A percentile compares a stretch with the other conserved stretches of the same genome.
phyloP scores from a whole-genome alignment of 805 yeast genomes.

The Teunomyces kruisii region DNA sequence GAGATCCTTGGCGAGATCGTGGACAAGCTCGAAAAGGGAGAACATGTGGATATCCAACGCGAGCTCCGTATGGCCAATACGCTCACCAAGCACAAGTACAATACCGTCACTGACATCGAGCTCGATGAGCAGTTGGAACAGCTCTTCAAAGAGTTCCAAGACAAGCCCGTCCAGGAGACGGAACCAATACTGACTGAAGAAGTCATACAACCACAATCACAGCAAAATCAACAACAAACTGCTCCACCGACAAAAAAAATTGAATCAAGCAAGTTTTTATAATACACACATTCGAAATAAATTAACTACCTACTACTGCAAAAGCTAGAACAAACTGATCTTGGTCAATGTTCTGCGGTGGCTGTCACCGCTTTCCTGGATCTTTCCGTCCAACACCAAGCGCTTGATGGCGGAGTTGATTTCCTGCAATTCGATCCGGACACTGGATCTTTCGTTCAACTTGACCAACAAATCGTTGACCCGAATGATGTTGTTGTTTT shows the following conservation, averaged over 20 bases:
- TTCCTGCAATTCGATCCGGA: conserved; percentile 68
- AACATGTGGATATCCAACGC: conserved; percentile 41
- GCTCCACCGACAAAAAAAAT: neutral
- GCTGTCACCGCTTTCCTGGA: conserved; percentile 71
- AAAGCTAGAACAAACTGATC: conserved; percentile 15
- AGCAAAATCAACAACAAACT: neutral
- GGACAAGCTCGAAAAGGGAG: conserved; percentile 28
- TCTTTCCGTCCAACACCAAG: conserved; percentile 68
- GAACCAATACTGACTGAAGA: neutral
- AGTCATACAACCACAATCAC: neutral
- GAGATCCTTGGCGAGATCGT: conserved; percentile 31
- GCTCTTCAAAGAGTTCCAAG: conserved; percentile 27
- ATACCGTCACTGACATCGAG: conserved; percentile 34
- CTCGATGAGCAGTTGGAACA: conserved; percentile 39
- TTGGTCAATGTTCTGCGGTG: conserved; percentile 57
- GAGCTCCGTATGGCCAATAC: conserved; percentile 43
- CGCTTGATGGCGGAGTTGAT: conserved; percentile 65
- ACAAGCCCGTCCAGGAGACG: neutral
- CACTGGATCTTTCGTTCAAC: conserved; percentile 65
- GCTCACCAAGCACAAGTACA: conserved; percentile 38
- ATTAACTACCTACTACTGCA: neutral
- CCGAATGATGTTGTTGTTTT: conserved; percentile 48
- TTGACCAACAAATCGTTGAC: conserved; percentile 59
- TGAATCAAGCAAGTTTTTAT: conserved; percentile 12
- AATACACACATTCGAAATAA: neutral